Percentiles rank a stretch among this genome's conserved stretches.
Evolutionary conservation across 345 rosid species (phyloP).

Genomic region (Bruguiera sexangula): DNA sequence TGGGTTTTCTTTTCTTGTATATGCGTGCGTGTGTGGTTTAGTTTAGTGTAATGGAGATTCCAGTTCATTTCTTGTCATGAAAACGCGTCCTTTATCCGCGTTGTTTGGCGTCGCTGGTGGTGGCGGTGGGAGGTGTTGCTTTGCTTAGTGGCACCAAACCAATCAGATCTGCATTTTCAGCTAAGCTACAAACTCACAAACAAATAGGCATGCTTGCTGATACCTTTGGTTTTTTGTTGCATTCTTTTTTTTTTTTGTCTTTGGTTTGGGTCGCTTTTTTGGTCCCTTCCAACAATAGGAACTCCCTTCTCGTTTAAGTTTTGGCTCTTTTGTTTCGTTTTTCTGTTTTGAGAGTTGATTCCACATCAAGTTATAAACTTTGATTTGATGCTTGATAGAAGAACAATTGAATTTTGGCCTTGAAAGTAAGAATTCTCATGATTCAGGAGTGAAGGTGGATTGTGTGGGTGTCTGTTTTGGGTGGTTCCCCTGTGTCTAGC

Average conservation of each 20-base stretch:
- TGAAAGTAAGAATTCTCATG: constrained; percentile 8
- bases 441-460: constrained; percentile 7
- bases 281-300: too few species aligned
- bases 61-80: constrained; percentile 54
- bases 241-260: not conserved
- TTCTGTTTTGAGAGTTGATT: not conserved
- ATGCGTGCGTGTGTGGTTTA: not conserved
- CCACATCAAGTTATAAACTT: constrained; percentile 39
- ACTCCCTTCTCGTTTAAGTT: too few species aligned
- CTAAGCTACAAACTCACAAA: constrained; percentile 20
- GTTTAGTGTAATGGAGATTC: constrained; percentile 29
- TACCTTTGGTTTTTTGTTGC: not conserved
- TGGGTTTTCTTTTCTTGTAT: not conserved
- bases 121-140: constrained; percentile 9
- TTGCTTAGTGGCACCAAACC: constrained; percentile 21
- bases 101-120: constrained; percentile 17
- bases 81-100: constrained; percentile 60
- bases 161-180: constrained; percentile 52
- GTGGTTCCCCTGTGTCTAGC: too few species aligned
- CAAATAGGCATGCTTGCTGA: constrained; percentile 44
- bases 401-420: constrained; percentile 5
- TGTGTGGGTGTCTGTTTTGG: constrained; percentile 4
- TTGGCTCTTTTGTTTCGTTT: too few species aligned
- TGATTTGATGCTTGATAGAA: constrained; percentile 5
- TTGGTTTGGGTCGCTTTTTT: constrained; percentile 2